These are phyloP conservation scores for Xylaria sp. DNA, from an alignment of 2,329 filamentous ascomycete species.

Conservation along the genomic window DNA sequence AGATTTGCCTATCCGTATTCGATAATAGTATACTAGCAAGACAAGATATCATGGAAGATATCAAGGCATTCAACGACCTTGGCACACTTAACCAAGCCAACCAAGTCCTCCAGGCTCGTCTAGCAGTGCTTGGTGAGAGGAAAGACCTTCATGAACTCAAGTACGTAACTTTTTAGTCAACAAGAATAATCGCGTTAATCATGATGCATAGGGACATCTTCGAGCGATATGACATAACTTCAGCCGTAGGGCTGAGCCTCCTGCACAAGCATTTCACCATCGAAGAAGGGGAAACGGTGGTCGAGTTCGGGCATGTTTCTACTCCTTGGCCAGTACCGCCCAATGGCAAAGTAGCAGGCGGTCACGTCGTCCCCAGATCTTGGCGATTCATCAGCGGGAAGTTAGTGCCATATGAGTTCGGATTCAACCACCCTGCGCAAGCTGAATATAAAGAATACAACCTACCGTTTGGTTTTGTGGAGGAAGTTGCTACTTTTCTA, in stretches of 20 bases:
- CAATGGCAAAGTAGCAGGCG: slow-evolving; percentile 28
- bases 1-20: not conserved
- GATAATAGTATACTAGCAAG: not conserved
- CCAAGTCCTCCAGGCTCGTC: slow-evolving; percentile 23
- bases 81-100: slow-evolving; percentile 27
- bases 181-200: not conserved
- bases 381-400: slow-evolving; percentile 26
- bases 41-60: slow-evolving; percentile 22
- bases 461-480: slow-evolving; percentile 22
- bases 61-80: slow-evolving; percentile 23
- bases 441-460: slow-evolving; percentile 20
- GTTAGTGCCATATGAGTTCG: slow-evolving; percentile 25
- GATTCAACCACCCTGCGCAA: slow-evolving; percentile 32
- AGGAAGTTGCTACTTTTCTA: slow-evolving; percentile 26
- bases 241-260: slow-evolving; percentile 25
- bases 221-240: slow-evolving; percentile 29
- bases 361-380: slow-evolving; percentile 30
- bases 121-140: slow-evolving; percentile 23
- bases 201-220: slow-evolving; percentile 25
- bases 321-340: slow-evolving; percentile 29
- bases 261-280: slow-evolving; percentile 32
- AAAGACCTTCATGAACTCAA: slow-evolving; percentile 29
- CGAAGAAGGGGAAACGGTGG: slow-evolving; percentile 28
- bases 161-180: slow-evolving; percentile 3
- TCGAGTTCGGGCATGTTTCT: slow-evolving; percentile 31